These are phyloP conservation scores for Coleophoma eucalyptorum DNA, from an alignment of 2,329 filamentous ascomycete genomes.

Conservation along the genomic window DNA sequence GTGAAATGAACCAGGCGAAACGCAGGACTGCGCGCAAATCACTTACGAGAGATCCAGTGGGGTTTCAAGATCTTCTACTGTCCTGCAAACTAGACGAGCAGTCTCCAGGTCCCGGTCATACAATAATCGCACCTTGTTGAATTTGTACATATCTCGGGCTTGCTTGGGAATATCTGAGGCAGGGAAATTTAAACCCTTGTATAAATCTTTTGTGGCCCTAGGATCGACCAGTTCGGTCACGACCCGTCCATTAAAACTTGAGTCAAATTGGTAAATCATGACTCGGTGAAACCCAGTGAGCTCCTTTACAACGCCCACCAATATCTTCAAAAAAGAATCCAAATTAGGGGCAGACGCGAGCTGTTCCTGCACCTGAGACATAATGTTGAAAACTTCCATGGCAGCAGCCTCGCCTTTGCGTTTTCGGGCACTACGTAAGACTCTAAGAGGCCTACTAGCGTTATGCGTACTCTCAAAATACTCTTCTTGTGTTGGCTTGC, in stretches of 20 bases:
- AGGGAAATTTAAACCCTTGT: slow-evolving; percentile 84
- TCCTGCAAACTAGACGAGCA: slow-evolving; percentile 76
- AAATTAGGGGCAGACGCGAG: slow-evolving; percentile 68
- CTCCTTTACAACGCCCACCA: slow-evolving; percentile 85
- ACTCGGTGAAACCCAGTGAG: slow-evolving; percentile 87
- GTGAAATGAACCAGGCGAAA: background rate
- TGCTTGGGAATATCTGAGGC: slow-evolving; percentile 84
- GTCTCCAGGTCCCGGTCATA: slow-evolving; percentile 82
- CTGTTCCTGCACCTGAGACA: slow-evolving; percentile 89
- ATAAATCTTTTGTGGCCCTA: slow-evolving; percentile 73
- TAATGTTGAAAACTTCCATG: slow-evolving; percentile 89
- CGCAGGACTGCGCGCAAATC: background rate
- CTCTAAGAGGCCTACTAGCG: slow-evolving; percentile 71
- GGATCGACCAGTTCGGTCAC: slow-evolving; percentile 86
- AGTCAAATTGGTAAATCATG: slow-evolving; percentile 91
- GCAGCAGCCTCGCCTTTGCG: slow-evolving; percentile 74
- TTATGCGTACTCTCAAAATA: slow-evolving; percentile 72
- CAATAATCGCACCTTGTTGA: slow-evolving; percentile 84
- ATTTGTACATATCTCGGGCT: slow-evolving; percentile 81
- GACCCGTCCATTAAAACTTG: slow-evolving; percentile 77
- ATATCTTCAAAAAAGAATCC: slow-evolving; percentile 71
- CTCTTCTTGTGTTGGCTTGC: slow-evolving; percentile 71
- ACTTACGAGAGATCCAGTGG: slow-evolving; percentile 63
- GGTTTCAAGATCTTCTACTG: slow-evolving; percentile 65
- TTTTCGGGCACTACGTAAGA: slow-evolving; percentile 71